Evolutionary conservation across 2,329 filamentous ascomycete species (phyloP).

Genomic region (Xylariales sp.): DNA sequence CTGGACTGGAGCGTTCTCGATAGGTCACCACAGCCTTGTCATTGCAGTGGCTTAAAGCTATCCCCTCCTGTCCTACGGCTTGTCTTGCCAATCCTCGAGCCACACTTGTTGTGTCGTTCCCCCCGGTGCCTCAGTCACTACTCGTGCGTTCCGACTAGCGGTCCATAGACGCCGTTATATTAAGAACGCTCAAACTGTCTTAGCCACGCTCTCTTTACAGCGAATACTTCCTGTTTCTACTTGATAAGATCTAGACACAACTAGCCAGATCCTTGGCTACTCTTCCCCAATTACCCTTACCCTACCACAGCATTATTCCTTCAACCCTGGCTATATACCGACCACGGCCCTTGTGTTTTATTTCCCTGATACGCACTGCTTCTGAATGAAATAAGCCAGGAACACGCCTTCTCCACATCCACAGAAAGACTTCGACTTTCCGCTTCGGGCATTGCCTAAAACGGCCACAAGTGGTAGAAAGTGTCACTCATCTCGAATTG

Average conservation of each 20-base stretch:
- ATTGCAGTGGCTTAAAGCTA: slow-evolving; percentile 12
- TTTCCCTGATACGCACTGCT: slow-evolving; percentile 41
- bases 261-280: slow-evolving; percentile 1
- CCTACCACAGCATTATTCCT: slow-evolving; percentile 10
- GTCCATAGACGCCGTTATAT: slow-evolving; percentile 5
- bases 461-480: slow-evolving; percentile 27
- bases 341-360: slow-evolving; percentile 33
- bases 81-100: slow-evolving; percentile 5
- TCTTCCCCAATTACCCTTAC: slow-evolving; percentile 11
- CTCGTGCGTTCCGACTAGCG: slow-evolving; percentile 3
- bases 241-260: background rate
- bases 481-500: slow-evolving; percentile 26
- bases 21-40: slow-evolving; percentile 27
- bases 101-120: slow-evolving; percentile 8
- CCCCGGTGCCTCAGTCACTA: background rate
- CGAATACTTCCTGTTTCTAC: background rate
- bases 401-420: slow-evolving; percentile 37
- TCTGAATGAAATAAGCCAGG: slow-evolving; percentile 40
- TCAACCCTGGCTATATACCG: slow-evolving; percentile 22
- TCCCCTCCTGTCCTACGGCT: slow-evolving; percentile 4
- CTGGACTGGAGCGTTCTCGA: slow-evolving; percentile 20
- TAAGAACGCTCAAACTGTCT: slow-evolving; percentile 5
- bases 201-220: slow-evolving; percentile 8
- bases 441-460: slow-evolving; percentile 37
- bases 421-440: slow-evolving; percentile 32